These are phyloP conservation scores for Ajuga chamaepitys DNA, from an alignment of 257 asterid genomes.

Conservation along the genomic window DNA sequence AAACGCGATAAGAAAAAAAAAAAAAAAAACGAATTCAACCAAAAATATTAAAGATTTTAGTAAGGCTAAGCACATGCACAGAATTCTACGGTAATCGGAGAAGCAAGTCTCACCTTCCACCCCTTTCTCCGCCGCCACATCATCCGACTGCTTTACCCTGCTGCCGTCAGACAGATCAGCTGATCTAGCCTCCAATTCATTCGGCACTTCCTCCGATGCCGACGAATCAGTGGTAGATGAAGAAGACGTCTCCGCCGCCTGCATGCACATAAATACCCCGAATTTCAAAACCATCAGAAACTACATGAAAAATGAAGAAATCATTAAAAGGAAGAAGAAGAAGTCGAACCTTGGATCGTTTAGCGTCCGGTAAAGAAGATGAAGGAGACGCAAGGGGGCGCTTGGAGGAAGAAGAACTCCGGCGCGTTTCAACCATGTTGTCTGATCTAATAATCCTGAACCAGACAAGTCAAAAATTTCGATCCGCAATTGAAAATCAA, in stretches of 20 bases:
- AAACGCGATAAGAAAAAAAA: neutral
- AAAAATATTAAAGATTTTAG: neutral
- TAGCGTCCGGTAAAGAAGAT: constrained; percentile 50
- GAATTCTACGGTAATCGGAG: constrained; percentile 8
- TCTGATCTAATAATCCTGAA: constrained; percentile 16
- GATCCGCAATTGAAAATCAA: constrained; percentile 15
- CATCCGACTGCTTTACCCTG: constrained; percentile 33
- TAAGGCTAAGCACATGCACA: constrained; percentile 21
- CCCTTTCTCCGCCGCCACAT: constrained; percentile 28
- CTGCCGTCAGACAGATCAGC: constrained; percentile 51
- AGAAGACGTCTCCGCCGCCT: constrained; percentile 69
- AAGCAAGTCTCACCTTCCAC: constrained; percentile 38
- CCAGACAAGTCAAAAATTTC: neutral
- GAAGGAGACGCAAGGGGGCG: constrained; percentile 55
- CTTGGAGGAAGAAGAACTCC: constrained; percentile 77
- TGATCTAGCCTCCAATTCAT: constrained; percentile 63
- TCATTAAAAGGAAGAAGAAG: neutral
- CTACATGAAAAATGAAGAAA: neutral
- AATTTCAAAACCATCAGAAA: constrained; percentile 12
- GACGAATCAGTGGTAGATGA: constrained; percentile 53
- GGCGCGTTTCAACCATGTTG: constrained; percentile 80
- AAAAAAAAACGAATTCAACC: neutral
- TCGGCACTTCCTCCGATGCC: constrained; percentile 33
- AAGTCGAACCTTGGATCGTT: constrained; percentile 77
- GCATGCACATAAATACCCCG: constrained; percentile 29